phyloP scores from a whole-genome alignment of 2,329 filamentous ascomycete genomes.

The Diaporthe sp. region DNA sequence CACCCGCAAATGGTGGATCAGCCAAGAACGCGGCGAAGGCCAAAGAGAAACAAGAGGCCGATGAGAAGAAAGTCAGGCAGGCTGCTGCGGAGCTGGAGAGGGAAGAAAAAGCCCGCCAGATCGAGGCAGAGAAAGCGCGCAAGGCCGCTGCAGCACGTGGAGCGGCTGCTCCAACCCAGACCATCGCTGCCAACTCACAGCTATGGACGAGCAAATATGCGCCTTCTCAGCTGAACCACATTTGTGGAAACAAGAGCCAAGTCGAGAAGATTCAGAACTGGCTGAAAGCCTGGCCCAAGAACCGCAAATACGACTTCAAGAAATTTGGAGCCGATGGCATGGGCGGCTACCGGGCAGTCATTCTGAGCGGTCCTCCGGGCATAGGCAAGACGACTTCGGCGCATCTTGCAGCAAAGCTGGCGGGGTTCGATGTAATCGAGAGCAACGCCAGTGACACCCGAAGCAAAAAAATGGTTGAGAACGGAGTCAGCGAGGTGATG shows the following conservation, averaged over 20 bases:
- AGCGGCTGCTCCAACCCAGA: constrained; percentile 55
- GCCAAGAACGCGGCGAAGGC: constrained; percentile 90
- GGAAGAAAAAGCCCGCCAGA: constrained; percentile 76
- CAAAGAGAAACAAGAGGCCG: constrained; percentile 86
- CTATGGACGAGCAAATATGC: constrained; percentile 98
- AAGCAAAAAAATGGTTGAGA: constrained; percentile 96
- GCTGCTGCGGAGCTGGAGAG: constrained; percentile 89
- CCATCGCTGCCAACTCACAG: constrained; percentile 66
- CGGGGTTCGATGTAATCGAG: constrained; percentile 94
- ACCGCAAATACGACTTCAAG: constrained; percentile 85
- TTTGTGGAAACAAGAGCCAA: constrained; percentile 92
- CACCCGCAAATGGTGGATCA: constrained; percentile 89
- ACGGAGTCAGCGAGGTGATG: constrained; percentile 88
- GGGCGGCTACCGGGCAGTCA: constrained; percentile 88
- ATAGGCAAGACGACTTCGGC: constrained; percentile 98
- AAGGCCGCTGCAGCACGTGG: constrained; percentile 63
- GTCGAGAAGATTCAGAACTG: constrained; percentile 93
- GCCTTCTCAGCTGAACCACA: constrained; percentile 85
- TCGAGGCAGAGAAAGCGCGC: constrained; percentile 67
- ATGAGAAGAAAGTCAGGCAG: constrained; percentile 85
- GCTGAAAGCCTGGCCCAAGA: constrained; percentile 86
- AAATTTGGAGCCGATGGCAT: constrained; percentile 86
- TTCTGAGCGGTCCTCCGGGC: constrained; percentile 94
- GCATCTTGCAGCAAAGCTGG: constrained; percentile 91
- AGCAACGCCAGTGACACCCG: constrained; percentile 95